Conservation (phyloP, 805 yeast genomes). For the Saccharomyces jurei region DNA sequence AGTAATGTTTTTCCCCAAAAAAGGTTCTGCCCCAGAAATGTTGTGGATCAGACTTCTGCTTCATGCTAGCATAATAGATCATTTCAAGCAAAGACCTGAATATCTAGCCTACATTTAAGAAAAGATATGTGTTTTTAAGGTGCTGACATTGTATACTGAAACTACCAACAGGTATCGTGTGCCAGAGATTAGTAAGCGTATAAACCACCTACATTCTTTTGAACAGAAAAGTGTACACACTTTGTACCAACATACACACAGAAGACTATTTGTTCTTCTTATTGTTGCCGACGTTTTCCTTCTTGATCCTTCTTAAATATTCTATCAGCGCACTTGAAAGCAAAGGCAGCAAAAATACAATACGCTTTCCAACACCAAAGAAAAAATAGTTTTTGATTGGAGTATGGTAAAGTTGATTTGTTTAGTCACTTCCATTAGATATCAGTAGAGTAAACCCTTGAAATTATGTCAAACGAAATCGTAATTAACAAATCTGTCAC, state of each 20-base stretch:
- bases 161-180: no score
- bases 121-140: neutral
- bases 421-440: neutral
- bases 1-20: neutral
- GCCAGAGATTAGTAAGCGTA: no score
- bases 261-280: neutral
- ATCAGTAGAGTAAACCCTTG: neutral
- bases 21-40: neutral
- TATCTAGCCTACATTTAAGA: neutral
- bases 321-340: neutral
- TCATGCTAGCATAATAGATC: neutral
- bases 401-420: no score
- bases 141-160: no score
- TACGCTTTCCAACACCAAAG: no score
- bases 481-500: constrained; percentile 22
- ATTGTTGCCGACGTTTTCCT: neutral
- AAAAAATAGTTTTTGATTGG: no score
- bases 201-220: no score
- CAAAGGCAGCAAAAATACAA: neutral
- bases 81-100: neutral
- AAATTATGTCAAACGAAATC: constrained; percentile 1
- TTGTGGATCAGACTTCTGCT: neutral
- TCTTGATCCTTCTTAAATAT: no score
- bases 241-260: no score
- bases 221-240: neutral